Conservation (phyloP, 345 rosid genomes). For the Streptanthus diversifolius region DNA sequence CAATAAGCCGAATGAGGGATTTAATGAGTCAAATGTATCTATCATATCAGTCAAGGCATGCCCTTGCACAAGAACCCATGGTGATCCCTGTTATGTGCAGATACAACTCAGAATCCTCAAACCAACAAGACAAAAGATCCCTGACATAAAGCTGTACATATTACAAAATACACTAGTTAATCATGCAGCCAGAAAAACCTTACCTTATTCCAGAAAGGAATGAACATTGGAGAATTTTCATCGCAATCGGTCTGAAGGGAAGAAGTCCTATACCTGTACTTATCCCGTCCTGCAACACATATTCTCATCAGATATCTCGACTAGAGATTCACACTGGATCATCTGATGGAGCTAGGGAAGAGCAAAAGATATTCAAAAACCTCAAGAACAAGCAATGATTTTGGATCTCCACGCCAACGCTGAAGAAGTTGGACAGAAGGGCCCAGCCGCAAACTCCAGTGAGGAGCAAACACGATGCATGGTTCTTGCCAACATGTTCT, state of each 20-base stretch:
- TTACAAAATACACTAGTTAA: background rate
- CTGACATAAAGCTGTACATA: background rate
- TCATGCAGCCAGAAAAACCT: constrained; percentile 2
- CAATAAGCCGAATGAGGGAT: background rate
- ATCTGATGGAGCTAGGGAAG: background rate
- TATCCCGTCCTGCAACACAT: constrained; percentile 50
- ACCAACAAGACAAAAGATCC: background rate
- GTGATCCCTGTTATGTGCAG: background rate
- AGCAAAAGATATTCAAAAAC: constrained; percentile 36
- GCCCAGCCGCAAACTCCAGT: constrained; percentile 82
- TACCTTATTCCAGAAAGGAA: constrained; percentile 77
- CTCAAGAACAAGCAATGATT: constrained; percentile 77
- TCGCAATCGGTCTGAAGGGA: constrained; percentile 66
- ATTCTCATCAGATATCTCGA: constrained; percentile 10
- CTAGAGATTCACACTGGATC: background rate
- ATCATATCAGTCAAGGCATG: background rate
- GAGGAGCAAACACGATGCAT: constrained; percentile 70
- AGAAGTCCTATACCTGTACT: constrained; percentile 61
- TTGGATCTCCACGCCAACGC: constrained; percentile 67
- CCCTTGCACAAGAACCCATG: background rate
- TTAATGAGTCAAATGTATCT: background rate
- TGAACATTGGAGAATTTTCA: constrained; percentile 84
- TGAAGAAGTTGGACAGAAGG: constrained; percentile 72
- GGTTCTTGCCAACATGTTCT: constrained; percentile 84
- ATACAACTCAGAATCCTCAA: background rate